A percentile compares a stretch with the other conserved stretches of the same genome.
Evolutionary conservation across 768 basidiomycete species (phyloP).

Genomic region (Gloeophyllum trabeum): DNA sequence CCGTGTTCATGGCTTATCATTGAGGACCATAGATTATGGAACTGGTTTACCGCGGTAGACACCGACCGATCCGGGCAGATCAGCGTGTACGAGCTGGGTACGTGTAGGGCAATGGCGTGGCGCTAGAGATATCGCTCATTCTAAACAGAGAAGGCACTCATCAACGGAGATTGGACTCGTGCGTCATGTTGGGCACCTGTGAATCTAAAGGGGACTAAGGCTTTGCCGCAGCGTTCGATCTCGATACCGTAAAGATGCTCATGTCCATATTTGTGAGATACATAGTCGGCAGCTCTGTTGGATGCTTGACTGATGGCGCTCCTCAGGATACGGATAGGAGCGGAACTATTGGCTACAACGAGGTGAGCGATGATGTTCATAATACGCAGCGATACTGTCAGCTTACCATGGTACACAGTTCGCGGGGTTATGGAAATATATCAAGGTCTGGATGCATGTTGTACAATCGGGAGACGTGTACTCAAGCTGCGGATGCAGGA

Average conservation of each 20-base stretch:
- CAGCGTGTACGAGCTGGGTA: slow-evolving; percentile 54
- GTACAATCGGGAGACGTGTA: too few relatives aligned
- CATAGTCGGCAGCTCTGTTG: background rate
- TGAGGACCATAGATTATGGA: slow-evolving; percentile 43
- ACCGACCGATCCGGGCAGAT: slow-evolving; percentile 59
- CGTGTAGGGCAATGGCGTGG: slow-evolving; percentile 31
- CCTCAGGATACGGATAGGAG: slow-evolving; percentile 56
- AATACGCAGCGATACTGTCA: too few relatives aligned
- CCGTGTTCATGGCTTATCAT: background rate
- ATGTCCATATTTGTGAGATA: slow-evolving; percentile 68
- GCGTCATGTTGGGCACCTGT: slow-evolving; percentile 18
- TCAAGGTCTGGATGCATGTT: slow-evolving; percentile 56
- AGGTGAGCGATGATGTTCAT: slow-evolving; percentile 35
- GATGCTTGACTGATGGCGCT: background rate
- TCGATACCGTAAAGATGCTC: slow-evolving; percentile 78
- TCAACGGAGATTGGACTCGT: slow-evolving; percentile 72
- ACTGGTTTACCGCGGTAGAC: slow-evolving; percentile 65
- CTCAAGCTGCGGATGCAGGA: too few relatives aligned
- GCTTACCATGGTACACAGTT: too few relatives aligned
- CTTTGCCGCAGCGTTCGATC: slow-evolving; percentile 51
- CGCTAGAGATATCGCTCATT: background rate
- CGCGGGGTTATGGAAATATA: slow-evolving; percentile 70
- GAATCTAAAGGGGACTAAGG: background rate
- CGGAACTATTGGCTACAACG: slow-evolving; percentile 73
- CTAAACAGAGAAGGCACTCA: slow-evolving; percentile 30